phyloP scores from a whole-genome alignment of 257 asterid genomes.

The Solanum etuberosum region DNA sequence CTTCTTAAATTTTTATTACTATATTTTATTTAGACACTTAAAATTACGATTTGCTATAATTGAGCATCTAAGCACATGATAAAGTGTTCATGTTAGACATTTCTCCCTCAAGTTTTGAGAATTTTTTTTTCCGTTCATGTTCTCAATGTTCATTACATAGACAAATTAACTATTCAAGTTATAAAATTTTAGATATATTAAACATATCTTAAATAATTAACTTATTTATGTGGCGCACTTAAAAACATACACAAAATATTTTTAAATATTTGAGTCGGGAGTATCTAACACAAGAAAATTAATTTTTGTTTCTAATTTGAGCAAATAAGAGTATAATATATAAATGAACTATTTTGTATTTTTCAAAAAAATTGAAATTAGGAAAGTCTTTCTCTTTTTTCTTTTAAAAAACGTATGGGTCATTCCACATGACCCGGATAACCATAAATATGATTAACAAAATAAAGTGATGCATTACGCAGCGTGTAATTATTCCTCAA shows the following conservation, averaged over 20 bases:
- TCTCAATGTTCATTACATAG: neutral
- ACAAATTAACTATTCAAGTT: no score
- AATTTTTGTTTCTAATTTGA: neutral
- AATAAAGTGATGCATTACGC: neutral
- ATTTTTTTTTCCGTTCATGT: no score
- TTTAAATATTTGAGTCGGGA: neutral
- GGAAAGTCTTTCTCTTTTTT: no score
- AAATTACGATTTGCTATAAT: neutral
- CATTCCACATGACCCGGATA: no score
- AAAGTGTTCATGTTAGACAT: no score
- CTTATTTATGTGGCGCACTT: neutral
- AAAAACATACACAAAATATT: accelerated
- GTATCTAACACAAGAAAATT: neutral
- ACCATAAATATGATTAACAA: neutral
- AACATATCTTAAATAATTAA: no score
- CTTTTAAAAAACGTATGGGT: neutral
- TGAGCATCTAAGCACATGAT: neutral
- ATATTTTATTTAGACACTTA: neutral
- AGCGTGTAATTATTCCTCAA: neutral
- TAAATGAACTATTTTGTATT: neutral
- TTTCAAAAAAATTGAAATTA: no score
- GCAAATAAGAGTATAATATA: neutral
- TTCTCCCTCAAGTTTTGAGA: no score
- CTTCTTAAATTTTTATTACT: no score
- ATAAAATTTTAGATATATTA: no score